Conservation (phyloP, 1,284 basidiomycete genomes). For the Boletus sp. region DNA sequence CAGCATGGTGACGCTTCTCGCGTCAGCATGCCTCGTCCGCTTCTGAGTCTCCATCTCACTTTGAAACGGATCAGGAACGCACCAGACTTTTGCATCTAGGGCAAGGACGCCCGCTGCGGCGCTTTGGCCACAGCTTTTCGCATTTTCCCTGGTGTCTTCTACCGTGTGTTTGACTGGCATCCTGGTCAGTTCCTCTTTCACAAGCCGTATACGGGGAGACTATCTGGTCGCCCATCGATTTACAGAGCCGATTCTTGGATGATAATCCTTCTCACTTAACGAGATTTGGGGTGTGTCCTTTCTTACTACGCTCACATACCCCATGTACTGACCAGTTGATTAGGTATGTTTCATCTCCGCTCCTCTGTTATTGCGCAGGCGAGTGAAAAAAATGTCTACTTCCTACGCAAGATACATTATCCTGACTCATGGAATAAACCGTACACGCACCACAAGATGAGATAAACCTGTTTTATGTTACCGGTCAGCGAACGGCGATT, state of each 20-base stretch:
- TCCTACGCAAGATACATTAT: conserved; percentile 15
- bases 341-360: conserved; percentile 74
- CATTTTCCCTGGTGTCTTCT: conserved; percentile 73
- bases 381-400: conserved; percentile 15
- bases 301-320: conserved; percentile 1
- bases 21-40: conserved; percentile 38
- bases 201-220: conserved; percentile 71
- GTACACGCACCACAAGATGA: conserved; percentile 23
- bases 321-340: conserved; percentile 9
- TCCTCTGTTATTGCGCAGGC: conserved; percentile 72
- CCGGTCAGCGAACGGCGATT: conserved; percentile 22
- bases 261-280: conserved; percentile 59
- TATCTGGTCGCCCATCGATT: conserved; percentile 78
- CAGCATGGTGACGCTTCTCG: conserved; percentile 75
- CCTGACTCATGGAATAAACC: conserved; percentile 6
- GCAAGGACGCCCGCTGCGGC: conserved; percentile 65
- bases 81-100: conserved; percentile 75
- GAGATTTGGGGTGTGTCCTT: conserved; percentile 52
- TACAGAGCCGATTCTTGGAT: conserved; percentile 67
- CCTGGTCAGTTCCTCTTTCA: conserved; percentile 78
- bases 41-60: conserved; percentile 16
- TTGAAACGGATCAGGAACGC: conserved; percentile 51
- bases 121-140: conserved; percentile 66
- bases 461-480: conserved; percentile 19
- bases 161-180: conserved; percentile 82